These are phyloP conservation scores for Lasiosphaeria miniovina DNA, from an alignment of 495 filamentous ascomycete species.

Conservation along the genomic window DNA sequence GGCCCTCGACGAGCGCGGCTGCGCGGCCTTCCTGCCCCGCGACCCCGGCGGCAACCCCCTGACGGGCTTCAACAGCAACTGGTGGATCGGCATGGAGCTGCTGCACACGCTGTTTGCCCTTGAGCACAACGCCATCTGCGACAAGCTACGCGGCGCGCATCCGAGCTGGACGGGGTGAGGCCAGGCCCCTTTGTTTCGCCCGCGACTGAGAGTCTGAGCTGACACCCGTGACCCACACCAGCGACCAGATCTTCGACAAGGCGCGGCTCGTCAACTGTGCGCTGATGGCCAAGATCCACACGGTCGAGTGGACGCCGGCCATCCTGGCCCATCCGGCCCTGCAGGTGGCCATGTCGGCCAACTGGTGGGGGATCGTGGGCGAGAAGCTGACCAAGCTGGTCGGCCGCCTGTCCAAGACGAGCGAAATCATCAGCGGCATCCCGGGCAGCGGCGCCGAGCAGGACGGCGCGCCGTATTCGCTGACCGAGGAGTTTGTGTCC, in stretches of 20 bases:
- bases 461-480: conserved; percentile 33
- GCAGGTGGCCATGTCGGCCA: conserved; percentile 37
- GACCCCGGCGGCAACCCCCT: conserved; percentile 30
- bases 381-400: conserved; percentile 38
- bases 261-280: conserved; percentile 46
- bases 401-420: conserved; percentile 35
- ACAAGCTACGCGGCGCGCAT: conserved; percentile 27
- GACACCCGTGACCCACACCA: not conserved
- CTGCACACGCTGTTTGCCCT: conserved; percentile 44
- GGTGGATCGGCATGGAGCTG: conserved; percentile 45
- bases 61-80: conserved; percentile 45
- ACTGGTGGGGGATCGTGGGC: conserved; percentile 46
- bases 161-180: conserved; percentile 30
- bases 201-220: not conserved
- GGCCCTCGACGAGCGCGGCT: conserved; percentile 19
- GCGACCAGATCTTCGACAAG: conserved; percentile 42
- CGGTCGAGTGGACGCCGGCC: conserved; percentile 46
- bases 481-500: conserved; percentile 47
- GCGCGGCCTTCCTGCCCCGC: conserved; percentile 34
- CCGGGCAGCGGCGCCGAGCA: conserved; percentile 39
- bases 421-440: conserved; percentile 40
- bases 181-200: not conserved
- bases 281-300: conserved; percentile 48
- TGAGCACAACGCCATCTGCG: conserved; percentile 44
- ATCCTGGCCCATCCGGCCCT: conserved; percentile 43